Evolutionary conservation across 306 rosid genomes (phyloP), one percentile per base, ranked within the genome.

Genomic region (Fragaria vesca): DNA sequence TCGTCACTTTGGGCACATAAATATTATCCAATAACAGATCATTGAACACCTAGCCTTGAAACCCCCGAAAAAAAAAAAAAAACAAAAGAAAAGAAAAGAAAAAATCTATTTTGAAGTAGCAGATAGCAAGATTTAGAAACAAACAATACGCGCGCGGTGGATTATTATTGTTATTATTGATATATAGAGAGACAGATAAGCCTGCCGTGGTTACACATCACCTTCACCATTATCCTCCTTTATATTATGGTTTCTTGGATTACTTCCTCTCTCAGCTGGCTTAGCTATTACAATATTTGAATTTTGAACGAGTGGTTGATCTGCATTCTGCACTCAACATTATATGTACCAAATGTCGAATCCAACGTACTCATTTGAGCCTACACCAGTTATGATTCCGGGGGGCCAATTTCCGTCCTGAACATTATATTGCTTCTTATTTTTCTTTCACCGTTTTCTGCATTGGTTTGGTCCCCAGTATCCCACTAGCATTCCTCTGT

Each of bases 181-280:
- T 4, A 62, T 12, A 6, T 8, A 43, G 9, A 28, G 28, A 34
- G 55, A 71, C 74, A 76, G 61, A 52, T 76, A 72, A 71, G 71
- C 12, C 69, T 24, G 66, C 45, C 81, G 81, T 72, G 81, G 74
- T 48, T 51, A 63, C 81, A 77, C 75, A 15, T 71, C 85, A 76
- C 52, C 58, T 36, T 11, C 57, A 10, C 69, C 69, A 28, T 32
- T 40, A 21, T 77, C 74, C 72, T 32, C 43, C 4, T 12, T 12
- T 34, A 6, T 32, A 30, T 15, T 63, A 13, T 30, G 5, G 16
- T 30, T 30, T 62, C n/a, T 62, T 24, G 26, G 26, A 24, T 24
- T 28, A 5, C 12, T 30, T 30, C 42, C 68, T 28, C 20, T 0
- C 1, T 50, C 55, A 50, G 26, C 60, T 28, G 17, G 18, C 68